A percentile compares a stretch with the other conserved stretches of the same genome.
phyloP scores from a whole-genome alignment of 768 basidiomycete species.

The Kwoniella dendrophila region DNA sequence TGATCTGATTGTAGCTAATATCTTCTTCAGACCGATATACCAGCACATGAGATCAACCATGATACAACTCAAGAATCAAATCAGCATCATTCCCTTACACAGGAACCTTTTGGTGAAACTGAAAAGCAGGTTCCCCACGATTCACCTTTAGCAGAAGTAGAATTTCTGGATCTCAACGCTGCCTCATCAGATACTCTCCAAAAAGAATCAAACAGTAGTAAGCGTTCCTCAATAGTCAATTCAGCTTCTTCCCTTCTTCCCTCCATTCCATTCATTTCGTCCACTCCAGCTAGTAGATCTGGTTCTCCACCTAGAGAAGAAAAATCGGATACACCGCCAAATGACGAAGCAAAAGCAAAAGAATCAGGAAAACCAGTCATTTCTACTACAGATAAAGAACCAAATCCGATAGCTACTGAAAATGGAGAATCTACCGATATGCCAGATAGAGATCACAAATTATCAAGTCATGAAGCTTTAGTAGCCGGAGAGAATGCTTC shows the following conservation, averaged over 20 bases:
- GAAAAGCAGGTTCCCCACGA: slow-evolving; percentile 30
- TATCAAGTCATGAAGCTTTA: slow-evolving; percentile 20
- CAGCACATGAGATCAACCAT: slow-evolving; percentile 13
- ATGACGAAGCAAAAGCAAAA: slow-evolving; percentile 15
- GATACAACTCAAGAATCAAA: neutral
- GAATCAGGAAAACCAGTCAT: slow-evolving; percentile 10
- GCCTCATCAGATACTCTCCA: slow-evolving; percentile 4
- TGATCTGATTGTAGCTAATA: neutral
- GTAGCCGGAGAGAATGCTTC: neutral
- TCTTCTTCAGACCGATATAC: slow-evolving; percentile 6
- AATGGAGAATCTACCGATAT: slow-evolving; percentile 33
- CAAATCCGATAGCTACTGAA: slow-evolving; percentile 34
- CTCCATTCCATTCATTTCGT: slow-evolving; percentile 30
- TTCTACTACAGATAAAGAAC: slow-evolving; percentile 20
- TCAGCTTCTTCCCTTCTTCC: slow-evolving; percentile 39
- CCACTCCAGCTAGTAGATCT: slow-evolving; percentile 8
- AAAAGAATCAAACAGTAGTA: slow-evolving; percentile 1
- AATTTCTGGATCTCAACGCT: slow-evolving; percentile 82
- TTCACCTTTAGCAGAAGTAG: slow-evolving; percentile 57
- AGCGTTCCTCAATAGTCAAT: slow-evolving; percentile 12
- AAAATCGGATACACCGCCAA: neutral
- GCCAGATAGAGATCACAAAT: slow-evolving; percentile 25
- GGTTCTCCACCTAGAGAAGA: neutral
- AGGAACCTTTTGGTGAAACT: slow-evolving; percentile 51
- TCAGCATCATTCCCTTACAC: slow-evolving; percentile 30